These are phyloP conservation scores for Saprolegnia diclina DNA, from an alignment of 352 stramenopile genomes.

Conservation along the genomic window DNA sequence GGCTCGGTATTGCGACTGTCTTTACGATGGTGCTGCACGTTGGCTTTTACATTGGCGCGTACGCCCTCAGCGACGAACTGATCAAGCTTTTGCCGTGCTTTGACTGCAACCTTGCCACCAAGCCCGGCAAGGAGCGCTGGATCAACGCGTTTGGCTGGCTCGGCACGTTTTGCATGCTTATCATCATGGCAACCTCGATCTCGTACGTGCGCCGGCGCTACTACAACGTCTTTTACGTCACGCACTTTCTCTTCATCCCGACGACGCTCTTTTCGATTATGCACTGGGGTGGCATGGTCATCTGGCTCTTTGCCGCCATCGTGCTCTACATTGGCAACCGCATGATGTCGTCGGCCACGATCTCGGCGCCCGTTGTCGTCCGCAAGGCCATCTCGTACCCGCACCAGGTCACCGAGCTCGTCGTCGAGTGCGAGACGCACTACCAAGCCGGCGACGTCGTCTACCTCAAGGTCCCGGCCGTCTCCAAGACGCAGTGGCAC, in stretches of 20 bases:
- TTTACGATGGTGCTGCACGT: conserved; percentile 55
- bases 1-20: conserved; percentile 72
- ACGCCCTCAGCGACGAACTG: conserved; percentile 52
- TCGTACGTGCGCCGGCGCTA: conserved; percentile 47
- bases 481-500: conserved; percentile 82
- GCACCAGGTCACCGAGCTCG: conserved; percentile 2
- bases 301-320: conserved; percentile 49
- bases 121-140: conserved; percentile 51
- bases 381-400: not conserved
- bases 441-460: conserved; percentile 55
- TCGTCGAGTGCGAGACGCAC: conserved; percentile 36
- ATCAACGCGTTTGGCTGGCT: conserved; percentile 76
- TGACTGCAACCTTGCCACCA: conserved; percentile 57
- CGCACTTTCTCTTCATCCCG: conserved; percentile 60
- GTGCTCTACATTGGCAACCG: conserved; percentile 68
- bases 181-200: conserved; percentile 59
- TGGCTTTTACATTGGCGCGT: conserved; percentile 67
- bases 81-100: conserved; percentile 55
- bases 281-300: conserved; percentile 74
- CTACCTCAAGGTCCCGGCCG: conserved; percentile 70
- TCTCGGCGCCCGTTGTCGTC: not conserved
- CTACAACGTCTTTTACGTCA: conserved; percentile 66
- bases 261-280: conserved; percentile 62
- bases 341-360: conserved; percentile 13
- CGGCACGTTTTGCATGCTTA: conserved; percentile 57